Conservation (phyloP, 1,139 yeast genomes). For the Hanseniaspora uvarum region DNA sequence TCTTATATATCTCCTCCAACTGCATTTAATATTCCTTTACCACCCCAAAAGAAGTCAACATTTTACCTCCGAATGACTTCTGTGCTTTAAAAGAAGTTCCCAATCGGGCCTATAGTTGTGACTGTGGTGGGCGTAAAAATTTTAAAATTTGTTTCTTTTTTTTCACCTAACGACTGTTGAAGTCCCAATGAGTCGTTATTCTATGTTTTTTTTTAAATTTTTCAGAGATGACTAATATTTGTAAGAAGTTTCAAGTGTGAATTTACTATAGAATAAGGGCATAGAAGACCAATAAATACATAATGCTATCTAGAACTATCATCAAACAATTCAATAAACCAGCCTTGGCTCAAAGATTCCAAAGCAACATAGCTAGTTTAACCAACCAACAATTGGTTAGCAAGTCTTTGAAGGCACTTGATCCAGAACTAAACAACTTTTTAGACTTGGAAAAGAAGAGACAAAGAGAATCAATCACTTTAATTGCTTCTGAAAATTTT, state of each 20-base stretch:
- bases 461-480: constrained; percentile 80
- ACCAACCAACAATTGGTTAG: constrained; percentile 42
- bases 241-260: background rate
- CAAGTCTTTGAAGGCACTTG: constrained; percentile 54
- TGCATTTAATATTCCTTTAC: too few relatives aligned
- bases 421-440: constrained; percentile 77
- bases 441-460: constrained; percentile 64
- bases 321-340: constrained; percentile 21
- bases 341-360: constrained; percentile 53
- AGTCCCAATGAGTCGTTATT: background rate
- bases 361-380: constrained; percentile 77
- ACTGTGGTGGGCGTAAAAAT: background rate
- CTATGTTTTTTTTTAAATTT: background rate
- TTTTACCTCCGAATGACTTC: too few relatives aligned
- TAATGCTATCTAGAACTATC: constrained; percentile 16
- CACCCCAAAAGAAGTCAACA: too few relatives aligned
- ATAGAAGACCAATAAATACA: background rate
- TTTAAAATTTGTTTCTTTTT: too few relatives aligned
- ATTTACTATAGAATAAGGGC: too few relatives aligned
- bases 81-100: too few relatives aligned
- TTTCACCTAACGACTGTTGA: too few relatives aligned
- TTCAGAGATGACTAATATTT: background rate
- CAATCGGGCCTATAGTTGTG: too few relatives aligned
- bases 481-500: constrained; percentile 91
- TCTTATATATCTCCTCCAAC: too few relatives aligned